These are phyloP conservation scores for Symbiodinium pilosum DNA, from an alignment of 73 alveolate species.

Conservation along the genomic window DNA sequence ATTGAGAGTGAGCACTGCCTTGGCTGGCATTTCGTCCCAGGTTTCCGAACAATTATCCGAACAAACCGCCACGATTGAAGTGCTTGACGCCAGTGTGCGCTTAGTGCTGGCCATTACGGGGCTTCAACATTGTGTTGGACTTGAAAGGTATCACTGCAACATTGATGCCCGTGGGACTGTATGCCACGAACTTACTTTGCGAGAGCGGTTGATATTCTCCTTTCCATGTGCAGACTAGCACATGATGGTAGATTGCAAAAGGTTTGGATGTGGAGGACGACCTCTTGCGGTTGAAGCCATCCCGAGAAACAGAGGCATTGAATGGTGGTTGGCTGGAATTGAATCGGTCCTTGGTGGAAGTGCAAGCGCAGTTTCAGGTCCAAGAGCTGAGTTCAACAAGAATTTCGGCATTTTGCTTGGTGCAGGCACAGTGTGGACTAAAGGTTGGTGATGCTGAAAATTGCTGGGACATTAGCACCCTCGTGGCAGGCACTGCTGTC, in stretches of 20 bases:
- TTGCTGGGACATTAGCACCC: too few species aligned
- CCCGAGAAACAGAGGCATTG: constrained; percentile 1
- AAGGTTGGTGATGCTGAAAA: too few species aligned
- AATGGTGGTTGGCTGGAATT: neutral
- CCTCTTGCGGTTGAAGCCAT: constrained; percentile 33
- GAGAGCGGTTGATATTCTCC: too few species aligned
- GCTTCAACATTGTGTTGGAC: too few species aligned
- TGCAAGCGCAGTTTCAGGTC: neutral
- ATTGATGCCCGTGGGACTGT: constrained; percentile 55
- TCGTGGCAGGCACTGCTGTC: constrained; percentile 47
- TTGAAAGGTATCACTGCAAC: constrained; percentile 78
- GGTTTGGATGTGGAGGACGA: constrained; percentile 62
- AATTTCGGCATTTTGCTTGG: constrained; percentile 58
- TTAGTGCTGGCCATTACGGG: too few species aligned
- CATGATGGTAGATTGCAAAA: neutral
- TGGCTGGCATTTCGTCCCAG: neutral
- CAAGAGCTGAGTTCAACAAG: constrained; percentile 49
- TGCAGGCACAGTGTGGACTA: constrained; percentile 30
- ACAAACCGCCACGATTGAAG: constrained; percentile 26
- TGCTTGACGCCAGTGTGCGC: constrained; percentile 81
- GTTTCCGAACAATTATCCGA: constrained; percentile 42
- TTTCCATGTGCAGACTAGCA: neutral
- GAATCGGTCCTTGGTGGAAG: neutral
- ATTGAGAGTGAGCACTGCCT: neutral
- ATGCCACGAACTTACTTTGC: neutral